Evolutionary conservation across 1,139 yeast species (phyloP).

Genomic region (Meyerozyma carpophila): DNA sequence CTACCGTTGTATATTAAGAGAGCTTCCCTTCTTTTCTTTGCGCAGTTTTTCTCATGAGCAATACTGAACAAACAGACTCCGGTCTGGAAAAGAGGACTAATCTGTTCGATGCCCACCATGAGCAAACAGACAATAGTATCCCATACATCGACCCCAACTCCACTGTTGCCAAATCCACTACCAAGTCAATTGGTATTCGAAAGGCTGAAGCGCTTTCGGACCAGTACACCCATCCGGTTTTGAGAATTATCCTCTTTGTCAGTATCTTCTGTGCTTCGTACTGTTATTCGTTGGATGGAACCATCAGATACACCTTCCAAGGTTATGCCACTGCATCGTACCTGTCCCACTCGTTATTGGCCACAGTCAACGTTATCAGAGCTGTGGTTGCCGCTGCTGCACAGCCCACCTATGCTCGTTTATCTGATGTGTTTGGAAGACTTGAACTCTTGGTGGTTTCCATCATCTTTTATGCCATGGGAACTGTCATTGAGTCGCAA

Average conservation of each 20-base stretch:
- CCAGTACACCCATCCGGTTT: slow-evolving; percentile 20
- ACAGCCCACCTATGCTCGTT: slow-evolving; percentile 17
- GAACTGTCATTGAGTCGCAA: slow-evolving; percentile 19
- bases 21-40: neutral
- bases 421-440: slow-evolving; percentile 18
- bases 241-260: slow-evolving; percentile 36
- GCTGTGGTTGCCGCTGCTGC: slow-evolving; percentile 19
- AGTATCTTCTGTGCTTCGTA: slow-evolving; percentile 57
- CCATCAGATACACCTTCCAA: slow-evolving; percentile 46
- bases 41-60: neutral
- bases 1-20: neutral
- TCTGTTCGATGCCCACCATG: neutral
- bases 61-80: neutral
- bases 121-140: neutral
- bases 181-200: slow-evolving; percentile 31
- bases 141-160: neutral
- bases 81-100: neutral
- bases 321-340: slow-evolving; percentile 15
- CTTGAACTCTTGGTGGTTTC: slow-evolving; percentile 15
- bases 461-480: slow-evolving; percentile 17
- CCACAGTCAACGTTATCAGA: slow-evolving; percentile 17
- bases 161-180: neutral
- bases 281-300: slow-evolving; percentile 62
- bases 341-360: slow-evolving; percentile 13
- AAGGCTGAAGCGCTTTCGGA: slow-evolving; percentile 36